phyloP scores from a whole-genome alignment of 306 rosid species.

The Argentina anserina region DNA sequence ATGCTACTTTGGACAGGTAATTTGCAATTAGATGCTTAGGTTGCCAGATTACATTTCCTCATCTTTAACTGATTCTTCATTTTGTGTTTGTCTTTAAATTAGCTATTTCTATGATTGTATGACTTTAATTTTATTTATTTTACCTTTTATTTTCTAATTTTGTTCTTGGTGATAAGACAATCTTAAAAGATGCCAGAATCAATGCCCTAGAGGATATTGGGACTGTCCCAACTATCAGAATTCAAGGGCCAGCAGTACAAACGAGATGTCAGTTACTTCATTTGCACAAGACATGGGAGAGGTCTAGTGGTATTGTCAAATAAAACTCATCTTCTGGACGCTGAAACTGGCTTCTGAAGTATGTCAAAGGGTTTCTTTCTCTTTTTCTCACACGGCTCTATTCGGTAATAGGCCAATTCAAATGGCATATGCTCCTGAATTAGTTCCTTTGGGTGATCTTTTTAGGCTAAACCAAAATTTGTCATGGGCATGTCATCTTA shows the following conservation, averaged over 20 bases:
- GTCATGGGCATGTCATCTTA: conserved; percentile 21
- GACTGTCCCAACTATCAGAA: conserved; percentile 76
- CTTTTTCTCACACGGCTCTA: conserved; percentile 15
- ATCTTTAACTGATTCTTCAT: background rate
- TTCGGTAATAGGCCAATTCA: conserved; percentile 21
- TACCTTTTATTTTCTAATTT: conserved; percentile 42
- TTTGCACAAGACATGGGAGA: conserved; percentile 90
- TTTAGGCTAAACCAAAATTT: conserved; percentile 24
- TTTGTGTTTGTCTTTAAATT: background rate
- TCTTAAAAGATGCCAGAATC: conserved; percentile 79
- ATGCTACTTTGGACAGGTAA: conserved; percentile 67
- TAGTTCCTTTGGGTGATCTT: conserved; percentile 30
- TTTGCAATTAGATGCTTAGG: conserved; percentile 7
- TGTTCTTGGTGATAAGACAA: conserved; percentile 77
- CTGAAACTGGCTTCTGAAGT: conserved; percentile 82
- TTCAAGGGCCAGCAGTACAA: conserved; percentile 62
- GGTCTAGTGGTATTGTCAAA: conserved; percentile 84
- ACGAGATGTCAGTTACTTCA: conserved; percentile 91
- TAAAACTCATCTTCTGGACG: conserved; percentile 65
- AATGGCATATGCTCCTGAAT: conserved; percentile 26
- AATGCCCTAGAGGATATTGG: conserved; percentile 51
- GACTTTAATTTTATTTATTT: background rate
- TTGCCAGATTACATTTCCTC: background rate
- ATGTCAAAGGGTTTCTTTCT: conserved; percentile 19
- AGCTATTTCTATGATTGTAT: conserved; percentile 18